Evolutionary conservation across 2,329 filamentous ascomycete species (phyloP).

Genomic region (Mycocentrospora acerina): DNA sequence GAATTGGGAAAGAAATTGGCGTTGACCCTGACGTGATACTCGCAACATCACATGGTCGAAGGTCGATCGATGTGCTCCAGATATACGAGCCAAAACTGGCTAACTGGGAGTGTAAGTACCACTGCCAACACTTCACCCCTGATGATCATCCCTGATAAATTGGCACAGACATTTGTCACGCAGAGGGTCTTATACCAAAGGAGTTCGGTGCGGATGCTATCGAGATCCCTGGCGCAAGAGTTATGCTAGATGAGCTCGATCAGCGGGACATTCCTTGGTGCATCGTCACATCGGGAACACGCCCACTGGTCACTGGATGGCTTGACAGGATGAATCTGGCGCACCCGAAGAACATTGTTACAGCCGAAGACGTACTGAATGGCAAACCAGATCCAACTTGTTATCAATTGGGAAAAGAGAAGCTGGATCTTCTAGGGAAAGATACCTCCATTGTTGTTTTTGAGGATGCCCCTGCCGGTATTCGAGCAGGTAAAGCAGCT

Average conservation of each 20-base stretch:
- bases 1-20: conserved; percentile 79
- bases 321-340: conserved; percentile 52
- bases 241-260: conserved; percentile 68
- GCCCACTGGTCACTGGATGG: conserved; percentile 52
- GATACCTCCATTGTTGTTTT: conserved; percentile 66
- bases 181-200: conserved; percentile 77
- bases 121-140: neutral
- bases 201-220: conserved; percentile 75
- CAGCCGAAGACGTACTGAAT: conserved; percentile 51
- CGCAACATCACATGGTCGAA: conserved; percentile 84
- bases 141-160: conserved; percentile 5
- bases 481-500: conserved; percentile 78
- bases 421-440: conserved; percentile 46
- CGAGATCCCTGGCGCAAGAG: conserved; percentile 81
- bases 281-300: conserved; percentile 64
- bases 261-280: conserved; percentile 71
- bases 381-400: conserved; percentile 55
- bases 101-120: conserved; percentile 82
- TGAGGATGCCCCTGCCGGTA: conserved; percentile 86
- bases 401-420: conserved; percentile 48
- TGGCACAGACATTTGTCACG: conserved; percentile 68
- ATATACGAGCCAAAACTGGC: conserved; percentile 81
- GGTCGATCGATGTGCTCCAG: conserved; percentile 82
- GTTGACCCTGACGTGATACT: conserved; percentile 84
- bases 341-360: conserved; percentile 50